A percentile compares a stretch with the other conserved stretches of the same genome.
Evolutionary conservation across 2,329 filamentous ascomycete genomes (phyloP).

Genomic region (Rhynchosporium graminicola): DNA sequence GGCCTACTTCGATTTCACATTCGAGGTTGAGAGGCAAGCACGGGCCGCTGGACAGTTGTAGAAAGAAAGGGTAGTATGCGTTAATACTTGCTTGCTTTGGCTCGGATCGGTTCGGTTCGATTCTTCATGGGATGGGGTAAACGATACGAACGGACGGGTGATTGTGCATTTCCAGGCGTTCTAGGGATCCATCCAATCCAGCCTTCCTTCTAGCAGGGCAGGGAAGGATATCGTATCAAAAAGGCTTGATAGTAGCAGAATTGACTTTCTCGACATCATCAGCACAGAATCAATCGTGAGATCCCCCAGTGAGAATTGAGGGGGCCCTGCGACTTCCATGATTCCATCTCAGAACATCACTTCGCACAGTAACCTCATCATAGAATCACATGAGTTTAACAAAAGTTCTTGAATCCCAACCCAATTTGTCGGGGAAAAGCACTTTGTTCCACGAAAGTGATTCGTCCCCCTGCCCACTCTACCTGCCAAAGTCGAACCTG

Average conservation of each 20-base stretch:
- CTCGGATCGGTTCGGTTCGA: background rate
- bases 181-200: conserved; percentile 12
- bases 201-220: background rate
- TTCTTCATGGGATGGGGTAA: background rate
- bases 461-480: too few relatives aligned
- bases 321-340: too few relatives aligned
- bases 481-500: too few relatives aligned
- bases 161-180: conserved; percentile 19
- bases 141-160: background rate
- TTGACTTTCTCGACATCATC: conserved; percentile 11
- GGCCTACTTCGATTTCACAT: conserved; percentile 97
- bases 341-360: too few relatives aligned
- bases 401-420: too few relatives aligned
- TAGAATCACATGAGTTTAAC: too few relatives aligned
- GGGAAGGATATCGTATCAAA: conserved; percentile 9
- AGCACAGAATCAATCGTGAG: background rate
- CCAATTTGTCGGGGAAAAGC: too few relatives aligned
- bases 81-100: conserved; percentile 1
- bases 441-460: too few relatives aligned
- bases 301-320: too few relatives aligned
- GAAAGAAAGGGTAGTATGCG: conserved; percentile 14
- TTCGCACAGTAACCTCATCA: too few relatives aligned
- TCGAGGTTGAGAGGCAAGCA: conserved; percentile 91
- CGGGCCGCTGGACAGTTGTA: conserved; percentile 35
- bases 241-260: conserved; percentile 18